Evolutionary conservation across 768 basidiomycete species (phyloP).

Genomic region (Tricholoma bakamatsutake): DNA sequence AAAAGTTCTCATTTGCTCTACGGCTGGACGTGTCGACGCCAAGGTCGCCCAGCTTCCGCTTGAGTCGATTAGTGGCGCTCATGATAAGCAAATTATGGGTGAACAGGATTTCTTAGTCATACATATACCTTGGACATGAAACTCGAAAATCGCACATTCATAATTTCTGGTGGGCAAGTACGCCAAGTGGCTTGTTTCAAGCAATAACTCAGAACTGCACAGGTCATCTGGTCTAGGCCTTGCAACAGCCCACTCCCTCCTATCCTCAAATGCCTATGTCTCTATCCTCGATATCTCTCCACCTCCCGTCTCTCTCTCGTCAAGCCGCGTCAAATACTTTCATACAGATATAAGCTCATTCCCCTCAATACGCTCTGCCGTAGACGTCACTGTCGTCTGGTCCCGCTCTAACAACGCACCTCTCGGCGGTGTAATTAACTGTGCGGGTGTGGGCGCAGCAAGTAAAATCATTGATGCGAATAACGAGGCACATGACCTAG

Average conservation of each 20-base stretch:
- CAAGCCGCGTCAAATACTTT: constrained; percentile 28
- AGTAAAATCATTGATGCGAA: constrained; percentile 42
- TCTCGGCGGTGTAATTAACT: constrained; percentile 45
- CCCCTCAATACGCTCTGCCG: constrained; percentile 29
- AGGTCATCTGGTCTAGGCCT: constrained; percentile 56
- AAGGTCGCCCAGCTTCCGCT: constrained; percentile 16
- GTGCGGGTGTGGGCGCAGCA: constrained; percentile 43
- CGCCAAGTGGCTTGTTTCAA: too few species aligned
- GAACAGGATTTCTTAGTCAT: not conserved
- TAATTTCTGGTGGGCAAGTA: constrained; percentile 56
- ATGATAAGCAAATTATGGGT: too few species aligned
- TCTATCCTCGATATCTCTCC: constrained; percentile 45
- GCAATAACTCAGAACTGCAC: too few species aligned
- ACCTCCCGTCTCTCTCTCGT: constrained; percentile 20
- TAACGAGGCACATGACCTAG: constrained; percentile 41
- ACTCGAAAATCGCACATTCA: constrained; percentile 44
- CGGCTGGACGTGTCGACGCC: constrained; percentile 17
- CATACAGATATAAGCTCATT: constrained; percentile 35
- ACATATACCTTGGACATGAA: constrained; percentile 37
- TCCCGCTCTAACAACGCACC: constrained; percentile 30
- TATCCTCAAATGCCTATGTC: constrained; percentile 36
- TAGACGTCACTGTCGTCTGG: constrained; percentile 36
- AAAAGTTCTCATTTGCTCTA: constrained; percentile 16
- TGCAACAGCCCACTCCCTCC: constrained; percentile 42
- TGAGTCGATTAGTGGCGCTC: constrained; percentile 10